Percentiles rank a stretch among this genome's conserved stretches.
Evolutionary conservation across 2,329 filamentous ascomycete genomes (phyloP).

Genomic region (Talaromyces sp.): DNA sequence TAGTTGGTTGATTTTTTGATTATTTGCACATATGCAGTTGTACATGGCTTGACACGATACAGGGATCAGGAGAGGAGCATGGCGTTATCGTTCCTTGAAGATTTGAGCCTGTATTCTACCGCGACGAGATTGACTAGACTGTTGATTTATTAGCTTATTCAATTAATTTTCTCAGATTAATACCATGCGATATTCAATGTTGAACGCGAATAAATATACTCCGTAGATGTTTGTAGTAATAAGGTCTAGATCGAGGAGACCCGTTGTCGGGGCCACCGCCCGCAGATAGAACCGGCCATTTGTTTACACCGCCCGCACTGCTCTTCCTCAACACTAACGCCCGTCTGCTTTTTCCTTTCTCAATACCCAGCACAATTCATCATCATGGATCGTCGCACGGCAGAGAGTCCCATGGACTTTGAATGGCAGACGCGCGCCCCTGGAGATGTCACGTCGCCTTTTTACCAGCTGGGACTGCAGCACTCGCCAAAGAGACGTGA

Average conservation of each 20-base stretch:
- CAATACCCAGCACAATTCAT: neutral
- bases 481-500: constrained; percentile 40
- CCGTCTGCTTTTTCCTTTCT: neutral
- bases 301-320: neutral
- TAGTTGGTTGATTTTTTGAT: neutral
- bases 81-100: constrained; percentile 21
- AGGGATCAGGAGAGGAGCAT: constrained; percentile 21
- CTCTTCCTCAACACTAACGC: neutral
- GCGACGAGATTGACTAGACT: neutral
- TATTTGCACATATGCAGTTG: neutral
- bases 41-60: neutral
- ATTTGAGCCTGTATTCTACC: constrained; percentile 18
- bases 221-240: too few relatives aligned
- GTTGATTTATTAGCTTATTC: neutral
- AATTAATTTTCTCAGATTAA: too few relatives aligned
- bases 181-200: too few relatives aligned
- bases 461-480: constrained; percentile 41
- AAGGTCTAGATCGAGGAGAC: neutral
- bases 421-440: constrained; percentile 42
- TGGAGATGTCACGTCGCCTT: constrained; percentile 41
- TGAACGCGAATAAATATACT: too few relatives aligned
- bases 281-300: neutral
- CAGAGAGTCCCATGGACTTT: constrained; percentile 47
- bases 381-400: constrained; percentile 33
- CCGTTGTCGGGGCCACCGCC: neutral